These are phyloP conservation scores for Venturia asperata DNA, from an alignment of 2,329 filamentous ascomycete genomes.

Conservation along the genomic window DNA sequence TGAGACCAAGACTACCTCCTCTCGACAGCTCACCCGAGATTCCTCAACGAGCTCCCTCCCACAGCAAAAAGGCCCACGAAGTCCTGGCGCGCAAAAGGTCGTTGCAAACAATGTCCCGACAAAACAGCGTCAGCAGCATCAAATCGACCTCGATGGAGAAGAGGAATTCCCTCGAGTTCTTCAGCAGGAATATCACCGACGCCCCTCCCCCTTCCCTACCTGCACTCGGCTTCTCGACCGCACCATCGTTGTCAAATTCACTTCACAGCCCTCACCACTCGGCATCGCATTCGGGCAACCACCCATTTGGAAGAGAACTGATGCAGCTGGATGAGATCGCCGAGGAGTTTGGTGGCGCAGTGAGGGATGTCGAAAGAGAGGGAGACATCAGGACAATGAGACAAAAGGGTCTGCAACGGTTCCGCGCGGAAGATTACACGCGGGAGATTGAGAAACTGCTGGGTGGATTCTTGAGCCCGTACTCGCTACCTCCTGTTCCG, in stretches of 20 bases:
- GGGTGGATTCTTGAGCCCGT: neutral
- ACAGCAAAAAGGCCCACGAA: conserved; percentile 82
- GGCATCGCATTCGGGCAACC: conserved; percentile 27
- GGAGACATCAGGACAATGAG: conserved; percentile 67
- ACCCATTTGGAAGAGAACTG: conserved; percentile 85
- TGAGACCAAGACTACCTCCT: conserved; percentile 22
- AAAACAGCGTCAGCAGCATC: conserved; percentile 41
- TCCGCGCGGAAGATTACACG: conserved; percentile 76
- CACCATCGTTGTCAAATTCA: conserved; percentile 26
- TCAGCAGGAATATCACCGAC: conserved; percentile 28
- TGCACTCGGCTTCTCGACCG: neutral
- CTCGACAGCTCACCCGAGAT: conserved; percentile 51
- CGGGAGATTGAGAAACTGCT: conserved; percentile 51
- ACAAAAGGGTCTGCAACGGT: conserved; percentile 62
- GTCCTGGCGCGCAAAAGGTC: conserved; percentile 64
- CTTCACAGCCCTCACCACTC: neutral
- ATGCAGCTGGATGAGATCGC: conserved; percentile 88
- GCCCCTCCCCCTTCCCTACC: neutral
- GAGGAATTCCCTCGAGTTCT: conserved; percentile 41
- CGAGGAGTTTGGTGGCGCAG: conserved; percentile 66
- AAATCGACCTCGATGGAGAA: conserved; percentile 48
- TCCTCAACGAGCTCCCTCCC: conserved; percentile 71
- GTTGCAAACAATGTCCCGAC: conserved; percentile 27
- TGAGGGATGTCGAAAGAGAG: conserved; percentile 57
- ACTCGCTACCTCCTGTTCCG: neutral